Evolutionary conservation across 345 rosid genomes (phyloP).

Genomic region (Stellera chamaejasme): DNA sequence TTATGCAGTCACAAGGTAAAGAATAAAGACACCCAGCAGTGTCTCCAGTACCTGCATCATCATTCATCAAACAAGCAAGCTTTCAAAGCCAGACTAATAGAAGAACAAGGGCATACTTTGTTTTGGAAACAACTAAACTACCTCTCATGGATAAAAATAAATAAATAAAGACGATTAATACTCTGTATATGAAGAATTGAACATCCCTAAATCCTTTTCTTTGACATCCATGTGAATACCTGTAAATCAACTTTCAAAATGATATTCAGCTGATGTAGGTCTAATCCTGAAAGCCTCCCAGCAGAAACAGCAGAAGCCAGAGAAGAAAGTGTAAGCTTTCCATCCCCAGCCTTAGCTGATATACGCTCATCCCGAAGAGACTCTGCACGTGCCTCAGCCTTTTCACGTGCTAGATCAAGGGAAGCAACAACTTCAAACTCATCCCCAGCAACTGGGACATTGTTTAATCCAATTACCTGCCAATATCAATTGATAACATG

Average conservation of each 20-base stretch:
- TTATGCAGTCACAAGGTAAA: too few relatives aligned
- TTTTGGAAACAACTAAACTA: background rate
- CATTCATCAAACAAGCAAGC: too few relatives aligned
- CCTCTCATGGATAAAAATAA: background rate
- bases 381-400: conserved; percentile 67
- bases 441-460: conserved; percentile 87
- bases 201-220: background rate
- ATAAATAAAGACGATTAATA: background rate
- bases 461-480: conserved; percentile 86
- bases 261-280: conserved; percentile 90
- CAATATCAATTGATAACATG: conserved; percentile 2
- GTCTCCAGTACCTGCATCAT: too few relatives aligned
- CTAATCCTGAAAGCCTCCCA: conserved; percentile 77
- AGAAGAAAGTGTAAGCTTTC: conserved; percentile 92
- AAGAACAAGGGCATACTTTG: background rate
- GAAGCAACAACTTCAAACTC: conserved; percentile 81
- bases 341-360: conserved; percentile 94
- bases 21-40: too few relatives aligned
- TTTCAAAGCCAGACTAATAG: too few relatives aligned
- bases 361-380: conserved; percentile 69
- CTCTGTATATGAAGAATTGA: background rate
- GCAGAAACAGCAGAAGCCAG: conserved; percentile 85
- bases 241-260: conserved; percentile 93
- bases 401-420: conserved; percentile 84
- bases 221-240: conserved; percentile 31